A percentile compares a stretch with the other conserved stretches of the same genome.
Evolutionary conservation across 1,284 basidiomycete genomes (phyloP).

Genomic region (Thelephora terrestris): DNA sequence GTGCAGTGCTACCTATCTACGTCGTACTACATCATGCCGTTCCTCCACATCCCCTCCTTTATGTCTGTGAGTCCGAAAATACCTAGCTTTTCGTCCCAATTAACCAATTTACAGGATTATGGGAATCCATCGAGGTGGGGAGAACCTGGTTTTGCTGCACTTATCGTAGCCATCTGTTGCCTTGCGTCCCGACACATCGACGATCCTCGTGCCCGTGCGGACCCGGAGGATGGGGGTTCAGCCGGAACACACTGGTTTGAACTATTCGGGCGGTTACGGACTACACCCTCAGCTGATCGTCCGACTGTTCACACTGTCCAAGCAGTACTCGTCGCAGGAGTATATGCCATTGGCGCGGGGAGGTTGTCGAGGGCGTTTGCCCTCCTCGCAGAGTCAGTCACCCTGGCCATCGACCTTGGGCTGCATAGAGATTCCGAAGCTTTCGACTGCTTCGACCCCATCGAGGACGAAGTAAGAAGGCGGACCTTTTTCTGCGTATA

Average conservation of each 20-base stretch:
- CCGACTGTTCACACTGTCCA: constrained; percentile 87
- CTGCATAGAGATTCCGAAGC: constrained; percentile 78
- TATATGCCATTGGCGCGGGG: constrained; percentile 81
- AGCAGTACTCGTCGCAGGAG: constrained; percentile 76
- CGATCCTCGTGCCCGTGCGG: constrained; percentile 75
- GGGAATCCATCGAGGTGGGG: constrained; percentile 88
- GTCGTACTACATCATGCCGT: constrained; percentile 85
- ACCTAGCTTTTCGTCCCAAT: constrained; percentile 8
- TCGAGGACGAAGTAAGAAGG: constrained; percentile 83
- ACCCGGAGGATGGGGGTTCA: constrained; percentile 69
- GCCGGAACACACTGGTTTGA: constrained; percentile 89
- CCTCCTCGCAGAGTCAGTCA: constrained; percentile 74
- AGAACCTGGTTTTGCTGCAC: constrained; percentile 84
- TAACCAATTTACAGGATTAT: constrained; percentile 52
- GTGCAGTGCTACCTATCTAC: constrained; percentile 80
- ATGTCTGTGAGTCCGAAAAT: constrained; percentile 47
- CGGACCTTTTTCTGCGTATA: constrained; percentile 93
- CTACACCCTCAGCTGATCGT: constrained; percentile 75
- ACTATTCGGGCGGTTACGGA: constrained; percentile 74
- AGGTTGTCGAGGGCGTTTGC: constrained; percentile 81
- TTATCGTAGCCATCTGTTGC: constrained; percentile 84
- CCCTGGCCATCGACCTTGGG: constrained; percentile 77
- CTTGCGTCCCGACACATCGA: constrained; percentile 85
- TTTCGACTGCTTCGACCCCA: constrained; percentile 82
- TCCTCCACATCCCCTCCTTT: constrained; percentile 84